Base-by-base conservation (phyloP, 176 grass and related monocot genomes). In the Bolboschoenus planiculmis region DNA sequence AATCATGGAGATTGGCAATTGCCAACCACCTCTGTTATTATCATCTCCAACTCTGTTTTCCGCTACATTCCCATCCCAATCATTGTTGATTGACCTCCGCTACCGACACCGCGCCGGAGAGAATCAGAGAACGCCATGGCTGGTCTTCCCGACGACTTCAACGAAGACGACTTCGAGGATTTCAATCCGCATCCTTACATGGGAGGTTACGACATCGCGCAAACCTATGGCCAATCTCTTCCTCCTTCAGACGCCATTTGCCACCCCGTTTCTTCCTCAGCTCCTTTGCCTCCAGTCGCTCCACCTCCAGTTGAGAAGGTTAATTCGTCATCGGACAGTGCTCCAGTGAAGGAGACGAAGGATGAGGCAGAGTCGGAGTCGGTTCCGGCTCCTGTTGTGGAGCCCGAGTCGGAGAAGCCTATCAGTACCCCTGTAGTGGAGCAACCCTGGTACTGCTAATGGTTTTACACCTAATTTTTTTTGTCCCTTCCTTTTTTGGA, bases 141-240 rank as follows among this genome's bases (percentile, higher is more conserved):
- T 35, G 84, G 79, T 55, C 36, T 64, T 24, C 66, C 78, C 36
- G 82, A 84, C 62, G 77, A 81, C 88, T 50, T 73, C 10, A 88
- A 91, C 79, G 89, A 93, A 71, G 92, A 90, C 46, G 92, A 93
- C 54, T 95, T 90, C 88, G 84, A 91, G 11, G 82, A 93, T 3
- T 98, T 88, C 92, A 98, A 95, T 74, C 92, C 92, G 1, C 90
- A 91, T 77, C 95, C 95, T 20, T 98, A 98, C 87, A 29, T 14
- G 26, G 92, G 95, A 75, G 95, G 95, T 24, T 98, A 95, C 90
- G 87, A 98, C 89, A 88, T 98, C 74, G 5, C 35, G 59, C 83
- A 84, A 79, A 84, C 90, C 47, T 98, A 91, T 82, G 90, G 95
- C 56, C 2, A 62, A 0, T 86, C 95, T 3, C 84, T 90, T 21